Conservation (phyloP, 1,284 basidiomycete species). For the Boletus albobrunnescens region DNA sequence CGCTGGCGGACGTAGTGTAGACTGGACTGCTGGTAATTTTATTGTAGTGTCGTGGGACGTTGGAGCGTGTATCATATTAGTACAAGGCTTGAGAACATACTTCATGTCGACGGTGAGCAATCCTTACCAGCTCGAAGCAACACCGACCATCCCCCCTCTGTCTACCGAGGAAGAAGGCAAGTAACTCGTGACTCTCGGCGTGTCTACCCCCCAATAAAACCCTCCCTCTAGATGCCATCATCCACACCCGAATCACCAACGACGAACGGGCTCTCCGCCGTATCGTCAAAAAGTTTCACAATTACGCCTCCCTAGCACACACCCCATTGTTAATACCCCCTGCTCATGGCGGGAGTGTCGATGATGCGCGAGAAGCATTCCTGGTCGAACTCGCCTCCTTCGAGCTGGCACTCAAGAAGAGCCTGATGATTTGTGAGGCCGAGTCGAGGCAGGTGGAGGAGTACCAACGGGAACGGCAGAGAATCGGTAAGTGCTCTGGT, state of each 20-base stretch:
- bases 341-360: constrained; percentile 37
- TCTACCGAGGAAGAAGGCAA: constrained; percentile 67
- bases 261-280: constrained; percentile 70
- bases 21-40: background rate
- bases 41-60: background rate
- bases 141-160: constrained; percentile 41
- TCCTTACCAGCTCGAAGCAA: constrained; percentile 7
- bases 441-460: constrained; percentile 77
- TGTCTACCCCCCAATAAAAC: constrained; percentile 16
- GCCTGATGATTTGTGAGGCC: constrained; percentile 73
- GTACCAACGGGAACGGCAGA: constrained; percentile 64
- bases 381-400: constrained; percentile 72
- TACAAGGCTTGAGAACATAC: background rate
- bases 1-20: background rate
- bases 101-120: constrained; percentile 19
- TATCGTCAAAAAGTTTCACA: constrained; percentile 75
- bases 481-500: constrained; percentile 54
- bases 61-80: no score
- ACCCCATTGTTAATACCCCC: constrained; percentile 43
- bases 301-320: constrained; percentile 58
- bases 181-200: constrained; percentile 9
- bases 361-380: constrained; percentile 75
- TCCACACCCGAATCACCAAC: constrained; percentile 72
- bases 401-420: constrained; percentile 68
- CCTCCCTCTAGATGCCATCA: constrained; percentile 57